Conservation (phyloP, 805 yeast species). For the Candida fluviatilis region DNA sequence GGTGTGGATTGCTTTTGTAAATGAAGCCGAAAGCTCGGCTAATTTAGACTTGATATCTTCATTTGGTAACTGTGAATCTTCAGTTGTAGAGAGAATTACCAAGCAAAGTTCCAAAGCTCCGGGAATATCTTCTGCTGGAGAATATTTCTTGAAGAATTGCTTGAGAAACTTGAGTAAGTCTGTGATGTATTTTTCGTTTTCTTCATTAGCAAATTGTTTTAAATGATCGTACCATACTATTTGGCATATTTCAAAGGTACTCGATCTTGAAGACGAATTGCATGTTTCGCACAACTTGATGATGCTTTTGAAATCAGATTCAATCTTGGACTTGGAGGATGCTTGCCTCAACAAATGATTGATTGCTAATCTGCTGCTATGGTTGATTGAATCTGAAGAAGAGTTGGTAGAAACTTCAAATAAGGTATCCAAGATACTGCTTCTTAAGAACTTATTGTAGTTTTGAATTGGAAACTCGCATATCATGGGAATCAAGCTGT, state of each 20-base stretch:
- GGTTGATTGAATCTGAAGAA: conserved; percentile 2
- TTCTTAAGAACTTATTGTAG: conserved; percentile 23
- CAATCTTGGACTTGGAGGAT: conserved; percentile 51
- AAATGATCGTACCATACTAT: conserved; percentile 38
- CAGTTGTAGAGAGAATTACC: conserved; percentile 7
- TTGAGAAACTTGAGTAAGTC: conserved; percentile 11
- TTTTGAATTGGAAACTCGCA: conserved; percentile 48
- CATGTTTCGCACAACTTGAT: conserved; percentile 13
- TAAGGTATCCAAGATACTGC: conserved; percentile 12
- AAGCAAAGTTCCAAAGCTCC: conserved; percentile 10
- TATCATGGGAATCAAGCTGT: conserved; percentile 9
- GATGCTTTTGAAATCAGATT: conserved; percentile 31
- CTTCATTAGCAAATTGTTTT: conserved; percentile 31
- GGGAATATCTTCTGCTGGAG: background rate
- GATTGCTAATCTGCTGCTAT: conserved; percentile 20
- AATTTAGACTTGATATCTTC: background rate
- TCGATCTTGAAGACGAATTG: background rate
- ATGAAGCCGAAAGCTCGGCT: background rate
- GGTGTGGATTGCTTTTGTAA: background rate
- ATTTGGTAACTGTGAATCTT: background rate
- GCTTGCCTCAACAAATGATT: conserved; percentile 45
- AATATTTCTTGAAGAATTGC: conserved; percentile 8
- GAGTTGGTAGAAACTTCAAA: conserved; percentile 4
- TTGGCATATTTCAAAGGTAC: conserved; percentile 23
- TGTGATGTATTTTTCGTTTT: conserved; percentile 18